phyloP scores from a whole-genome alignment of 2,329 filamentous ascomycete genomes.

The Diaporthe batatas region DNA sequence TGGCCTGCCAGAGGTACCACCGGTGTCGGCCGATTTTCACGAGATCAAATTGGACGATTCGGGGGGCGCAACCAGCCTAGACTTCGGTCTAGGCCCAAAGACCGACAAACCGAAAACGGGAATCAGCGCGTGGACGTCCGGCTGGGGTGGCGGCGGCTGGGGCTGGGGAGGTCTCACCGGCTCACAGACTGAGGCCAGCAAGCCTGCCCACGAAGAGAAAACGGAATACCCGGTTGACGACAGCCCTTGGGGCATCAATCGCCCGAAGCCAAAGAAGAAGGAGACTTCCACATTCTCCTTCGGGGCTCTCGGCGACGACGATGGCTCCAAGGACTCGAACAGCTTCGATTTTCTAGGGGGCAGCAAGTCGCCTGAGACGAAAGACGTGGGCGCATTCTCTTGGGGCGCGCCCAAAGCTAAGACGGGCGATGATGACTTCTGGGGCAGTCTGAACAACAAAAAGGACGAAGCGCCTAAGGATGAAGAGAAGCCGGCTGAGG shows the following conservation, averaged over 20 bases:
- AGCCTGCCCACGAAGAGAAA: slow-evolving; percentile 50
- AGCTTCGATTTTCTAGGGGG: slow-evolving; percentile 37
- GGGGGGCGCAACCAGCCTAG: slow-evolving; percentile 55
- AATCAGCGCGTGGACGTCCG: slow-evolving; percentile 72
- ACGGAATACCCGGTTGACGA: slow-evolving; percentile 57
- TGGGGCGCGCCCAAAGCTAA: slow-evolving; percentile 53
- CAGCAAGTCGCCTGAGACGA: slow-evolving; percentile 49
- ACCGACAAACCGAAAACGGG: slow-evolving; percentile 43
- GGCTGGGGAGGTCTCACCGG: slow-evolving; percentile 51
- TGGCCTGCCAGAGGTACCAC: slow-evolving; percentile 44
- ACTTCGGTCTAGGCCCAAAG: slow-evolving; percentile 63
- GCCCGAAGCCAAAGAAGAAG: slow-evolving; percentile 67
- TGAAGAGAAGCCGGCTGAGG: slow-evolving; percentile 42
- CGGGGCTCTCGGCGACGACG: slow-evolving; percentile 57
- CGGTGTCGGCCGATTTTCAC: slow-evolving; percentile 64
- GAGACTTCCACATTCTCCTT: slow-evolving; percentile 61
- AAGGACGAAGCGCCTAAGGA: slow-evolving; percentile 49
- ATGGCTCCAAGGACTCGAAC: slow-evolving; percentile 51
- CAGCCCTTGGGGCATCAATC: slow-evolving; percentile 64
- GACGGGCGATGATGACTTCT: slow-evolving; percentile 53
- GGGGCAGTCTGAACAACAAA: slow-evolving; percentile 39
- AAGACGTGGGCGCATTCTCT: slow-evolving; percentile 50
- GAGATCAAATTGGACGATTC: slow-evolving; percentile 76
- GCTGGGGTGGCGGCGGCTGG: slow-evolving; percentile 67
- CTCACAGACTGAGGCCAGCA: slow-evolving; percentile 42